phyloP scores from a whole-genome alignment of 768 basidiomycete genomes.

The Xerocomus spinulosus region DNA sequence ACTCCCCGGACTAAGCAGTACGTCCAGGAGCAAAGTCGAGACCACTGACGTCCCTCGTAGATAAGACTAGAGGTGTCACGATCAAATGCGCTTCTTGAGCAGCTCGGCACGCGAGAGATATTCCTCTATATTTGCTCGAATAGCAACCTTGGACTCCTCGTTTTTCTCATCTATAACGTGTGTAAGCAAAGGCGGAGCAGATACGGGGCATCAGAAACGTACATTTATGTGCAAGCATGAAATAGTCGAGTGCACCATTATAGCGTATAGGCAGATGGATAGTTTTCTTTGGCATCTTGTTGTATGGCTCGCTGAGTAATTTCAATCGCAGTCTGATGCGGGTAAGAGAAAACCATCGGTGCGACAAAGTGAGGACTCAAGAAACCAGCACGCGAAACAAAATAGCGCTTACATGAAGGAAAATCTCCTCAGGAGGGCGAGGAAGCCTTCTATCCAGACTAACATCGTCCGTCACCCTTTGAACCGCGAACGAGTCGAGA shows the following conservation, averaged over 20 bases:
- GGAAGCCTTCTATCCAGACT: constrained; percentile 1
- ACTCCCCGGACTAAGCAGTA: too few species aligned
- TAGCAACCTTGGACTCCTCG: constrained; percentile 78
- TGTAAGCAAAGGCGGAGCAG: not conserved
- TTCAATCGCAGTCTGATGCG: constrained; percentile 65
- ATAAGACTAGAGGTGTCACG: not conserved
- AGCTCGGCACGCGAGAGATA: constrained; percentile 88
- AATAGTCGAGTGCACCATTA: constrained; percentile 91
- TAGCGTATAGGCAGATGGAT: constrained; percentile 89
- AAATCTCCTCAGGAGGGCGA: constrained; percentile 14
- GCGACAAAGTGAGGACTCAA: not conserved
- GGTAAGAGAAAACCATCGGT: not conserved
- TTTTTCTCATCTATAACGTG: constrained; percentile 69
- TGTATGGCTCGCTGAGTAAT: constrained; percentile 87
- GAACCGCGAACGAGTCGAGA: constrained; percentile 32
- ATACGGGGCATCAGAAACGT: not conserved
- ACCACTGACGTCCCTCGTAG: not conserved
- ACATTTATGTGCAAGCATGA: constrained; percentile 95
- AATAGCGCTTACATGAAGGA: constrained; percentile 10
- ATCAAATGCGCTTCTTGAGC: constrained; percentile 55
- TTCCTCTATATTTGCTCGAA: constrained; percentile 80
- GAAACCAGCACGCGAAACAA: not conserved
- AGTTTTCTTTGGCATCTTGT: constrained; percentile 85
- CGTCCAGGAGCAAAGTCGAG: too few species aligned
- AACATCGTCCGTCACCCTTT: not conserved